A percentile compares a stretch with the other conserved stretches of the same genome.
Evolutionary conservation across 768 basidiomycete species (phyloP).

Genomic region (Lentinula detonsa): DNA sequence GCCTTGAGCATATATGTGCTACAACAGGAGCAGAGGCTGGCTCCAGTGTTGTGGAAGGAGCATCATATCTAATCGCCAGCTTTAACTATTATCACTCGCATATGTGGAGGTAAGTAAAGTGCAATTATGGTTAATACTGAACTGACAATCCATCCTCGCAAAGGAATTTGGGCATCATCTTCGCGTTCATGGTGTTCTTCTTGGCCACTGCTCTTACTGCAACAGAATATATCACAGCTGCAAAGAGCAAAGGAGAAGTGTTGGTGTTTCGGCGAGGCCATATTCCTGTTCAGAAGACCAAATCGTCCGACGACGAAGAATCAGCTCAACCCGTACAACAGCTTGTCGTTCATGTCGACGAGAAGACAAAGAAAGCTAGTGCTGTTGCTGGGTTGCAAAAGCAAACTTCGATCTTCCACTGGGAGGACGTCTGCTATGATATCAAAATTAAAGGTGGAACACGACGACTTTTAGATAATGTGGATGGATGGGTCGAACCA

Average conservation of each 20-base stretch:
- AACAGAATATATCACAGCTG: slow-evolving; percentile 24
- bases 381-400: slow-evolving; percentile 8
- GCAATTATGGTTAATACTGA: background rate
- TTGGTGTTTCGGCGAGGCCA: slow-evolving; percentile 19
- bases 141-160: background rate
- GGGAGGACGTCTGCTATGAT: slow-evolving; percentile 37
- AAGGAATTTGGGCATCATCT: slow-evolving; percentile 36
- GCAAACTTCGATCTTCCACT: slow-evolving; percentile 32
- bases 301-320: slow-evolving; percentile 24
- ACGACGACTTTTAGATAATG: slow-evolving; percentile 30
- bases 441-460: slow-evolving; percentile 19
- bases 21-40: slow-evolving; percentile 35
- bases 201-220: slow-evolving; percentile 26
- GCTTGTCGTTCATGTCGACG: slow-evolving; percentile 15
- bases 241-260: slow-evolving; percentile 23
- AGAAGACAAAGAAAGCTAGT: slow-evolving; percentile 4
- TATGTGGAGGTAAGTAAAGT: slow-evolving; percentile 23
- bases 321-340: slow-evolving; percentile 16
- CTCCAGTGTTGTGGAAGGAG: slow-evolving; percentile 31
- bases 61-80: slow-evolving; percentile 28
- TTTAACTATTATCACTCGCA: slow-evolving; percentile 20
- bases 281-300: slow-evolving; percentile 9
- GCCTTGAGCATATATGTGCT: slow-evolving; percentile 36
- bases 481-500: slow-evolving; percentile 44
- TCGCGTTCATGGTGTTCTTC: slow-evolving; percentile 36